phyloP scores from a whole-genome alignment of 148 eudicot genomes.

The Rhododendron vialii region DNA sequence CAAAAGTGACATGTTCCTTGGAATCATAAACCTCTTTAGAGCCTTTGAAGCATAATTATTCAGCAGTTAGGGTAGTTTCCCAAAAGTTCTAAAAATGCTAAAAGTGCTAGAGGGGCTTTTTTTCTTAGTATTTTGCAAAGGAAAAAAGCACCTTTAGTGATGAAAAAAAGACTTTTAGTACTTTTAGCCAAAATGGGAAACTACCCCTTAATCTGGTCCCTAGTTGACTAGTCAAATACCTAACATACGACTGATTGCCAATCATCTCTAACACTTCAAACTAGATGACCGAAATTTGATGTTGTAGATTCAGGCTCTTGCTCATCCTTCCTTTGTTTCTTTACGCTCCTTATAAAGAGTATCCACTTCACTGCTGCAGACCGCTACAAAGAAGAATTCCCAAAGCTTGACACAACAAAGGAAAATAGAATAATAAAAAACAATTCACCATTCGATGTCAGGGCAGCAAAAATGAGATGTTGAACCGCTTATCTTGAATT shows the following conservation, averaged over 20 bases:
- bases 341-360: background rate
- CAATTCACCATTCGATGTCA: background rate
- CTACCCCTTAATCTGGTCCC: too few species aligned
- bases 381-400: background rate
- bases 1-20: background rate
- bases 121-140: too few species aligned
- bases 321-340: background rate
- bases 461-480: background rate
- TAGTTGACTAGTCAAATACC: background rate
- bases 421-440: background rate
- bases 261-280: background rate
- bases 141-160: too few species aligned
- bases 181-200: too few species aligned
- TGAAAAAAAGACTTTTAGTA: too few species aligned
- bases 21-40: background rate
- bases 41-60: background rate
- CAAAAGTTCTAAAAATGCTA: too few species aligned
- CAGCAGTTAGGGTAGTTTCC: too few species aligned
- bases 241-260: background rate
- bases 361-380: background rate
- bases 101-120: too few species aligned
- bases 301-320: background rate
- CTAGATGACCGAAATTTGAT: background rate
- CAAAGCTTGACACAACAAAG: background rate
- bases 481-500: background rate